Percentiles rank a stretch among this genome's conserved stretches.
Evolutionary conservation across 1,284 basidiomycete species (phyloP).

Genomic region (Agroathelia rolfsii): DNA sequence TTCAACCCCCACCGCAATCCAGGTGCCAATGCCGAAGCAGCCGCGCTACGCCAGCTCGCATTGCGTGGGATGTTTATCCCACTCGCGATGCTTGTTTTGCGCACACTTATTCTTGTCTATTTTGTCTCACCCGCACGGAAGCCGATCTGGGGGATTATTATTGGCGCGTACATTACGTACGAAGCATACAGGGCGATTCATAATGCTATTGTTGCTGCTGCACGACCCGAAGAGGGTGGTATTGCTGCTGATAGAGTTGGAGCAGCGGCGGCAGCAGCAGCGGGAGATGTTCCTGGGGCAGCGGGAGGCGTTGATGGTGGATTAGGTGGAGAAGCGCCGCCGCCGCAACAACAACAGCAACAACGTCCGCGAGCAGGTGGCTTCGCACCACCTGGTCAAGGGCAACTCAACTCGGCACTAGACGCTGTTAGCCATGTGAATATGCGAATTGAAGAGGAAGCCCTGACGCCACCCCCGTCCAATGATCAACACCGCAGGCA

Average conservation of each 20-base stretch:
- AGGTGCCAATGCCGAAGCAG: slow-evolving; percentile 17
- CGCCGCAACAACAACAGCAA: slow-evolving; percentile 5
- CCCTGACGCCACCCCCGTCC: slow-evolving; percentile 29
- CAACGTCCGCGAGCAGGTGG: slow-evolving; percentile 5
- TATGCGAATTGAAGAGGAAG: slow-evolving; percentile 42
- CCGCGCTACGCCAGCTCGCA: slow-evolving; percentile 32
- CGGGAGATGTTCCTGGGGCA: slow-evolving; percentile 11
- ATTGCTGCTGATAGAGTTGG: slow-evolving; percentile 4
- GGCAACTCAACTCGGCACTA: slow-evolving; percentile 29
- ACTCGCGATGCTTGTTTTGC: slow-evolving; percentile 54
- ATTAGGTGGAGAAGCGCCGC: slow-evolving; percentile 5
- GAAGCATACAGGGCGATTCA: slow-evolving; percentile 70
- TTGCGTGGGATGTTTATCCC: slow-evolving; percentile 57
- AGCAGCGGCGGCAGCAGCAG: slow-evolving; percentile 11
- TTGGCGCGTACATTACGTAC: slow-evolving; percentile 64
- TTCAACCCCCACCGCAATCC: slow-evolving; percentile 11
- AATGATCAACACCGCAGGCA: slow-evolving; percentile 22
- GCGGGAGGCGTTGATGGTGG: too few species aligned
- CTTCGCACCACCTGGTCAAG: slow-evolving; percentile 9
- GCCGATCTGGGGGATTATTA: slow-evolving; percentile 56
- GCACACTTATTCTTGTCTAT: slow-evolving; percentile 63
- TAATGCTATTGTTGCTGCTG: slow-evolving; percentile 38
- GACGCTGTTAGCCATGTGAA: slow-evolving; percentile 49
- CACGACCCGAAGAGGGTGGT: neutral
- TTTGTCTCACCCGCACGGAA: slow-evolving; percentile 72